Evolutionary conservation across 2,329 filamentous ascomycete species (phyloP), one percentile per base, ranked within the genome.

Genomic region (Diaporthe sp.): DNA sequence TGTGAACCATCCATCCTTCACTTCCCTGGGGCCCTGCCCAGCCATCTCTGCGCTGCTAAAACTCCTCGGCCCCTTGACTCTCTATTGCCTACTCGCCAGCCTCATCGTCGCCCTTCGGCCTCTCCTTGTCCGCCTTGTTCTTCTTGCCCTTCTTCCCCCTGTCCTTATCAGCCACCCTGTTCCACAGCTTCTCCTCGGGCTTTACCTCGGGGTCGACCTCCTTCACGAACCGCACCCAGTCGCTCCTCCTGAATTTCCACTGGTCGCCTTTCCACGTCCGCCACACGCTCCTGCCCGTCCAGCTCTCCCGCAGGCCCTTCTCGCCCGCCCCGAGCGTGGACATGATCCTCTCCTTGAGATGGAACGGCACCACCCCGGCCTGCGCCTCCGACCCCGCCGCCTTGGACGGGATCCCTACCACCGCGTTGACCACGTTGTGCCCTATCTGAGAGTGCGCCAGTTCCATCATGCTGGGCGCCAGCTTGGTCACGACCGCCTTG

Each of bases 211-310:
- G 79, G 76, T 86, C 84, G 19, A 86, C 83, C 77, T 89, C 88
- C 81, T 88, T 90, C 75, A 87, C 87, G 88, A 89, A 91, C 3
- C 83, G 79, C 75, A 89, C 87, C 90, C 90, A 92, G 65, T 91
- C 89, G 22, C 83, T 80, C 65, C 86, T 81, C 55, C 86, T 82
- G 63, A 86, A 86, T 78, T 86, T 88, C 88, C 89, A 91, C 80
- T 87, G 79, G 75, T 91, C 89, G 17, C 89, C 89, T 80, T 86
- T 88, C 89, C 89, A 91, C 50, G 83, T 84, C 35, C 88, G 84
- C 90, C 89, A 91, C 12, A 89, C 88, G 72, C 86, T 88, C 12
- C 89, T 83, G 0, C 90, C 90, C 76, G 87, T 85, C 84, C 88
- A 90, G 5, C 85, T 86, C 55, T 88, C 85, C 19, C 89, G 84